Evolutionary conservation across 2,329 filamentous ascomycete genomes (phyloP).

Genomic region (Exophiala bonariae): DNA sequence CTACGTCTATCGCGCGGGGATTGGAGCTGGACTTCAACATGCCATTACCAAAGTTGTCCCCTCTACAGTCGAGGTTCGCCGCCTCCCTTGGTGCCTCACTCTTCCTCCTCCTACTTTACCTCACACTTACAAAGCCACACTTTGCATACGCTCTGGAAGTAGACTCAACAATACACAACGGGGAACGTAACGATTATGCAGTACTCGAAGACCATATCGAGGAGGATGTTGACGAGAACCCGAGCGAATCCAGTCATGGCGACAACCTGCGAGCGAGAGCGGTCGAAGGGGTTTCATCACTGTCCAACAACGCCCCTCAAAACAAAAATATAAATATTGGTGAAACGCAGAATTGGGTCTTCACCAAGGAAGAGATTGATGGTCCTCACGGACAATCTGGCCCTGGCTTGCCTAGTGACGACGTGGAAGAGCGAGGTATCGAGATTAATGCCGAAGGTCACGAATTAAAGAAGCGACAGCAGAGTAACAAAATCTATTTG

Average conservation of each 20-base stretch:
- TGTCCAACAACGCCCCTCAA: conserved; percentile 66
- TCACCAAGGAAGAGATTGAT: conserved; percentile 58
- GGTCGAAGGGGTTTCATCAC: conserved; percentile 47
- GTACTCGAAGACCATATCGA: conserved; percentile 38
- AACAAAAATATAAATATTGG: conserved; percentile 64
- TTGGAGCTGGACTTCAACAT: conserved; percentile 30
- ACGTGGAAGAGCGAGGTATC: conserved; percentile 21
- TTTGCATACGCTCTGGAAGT: conserved; percentile 65
- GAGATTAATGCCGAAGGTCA: conserved; percentile 11
- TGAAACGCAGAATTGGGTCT: conserved; percentile 63
- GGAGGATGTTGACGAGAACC: conserved; percentile 31
- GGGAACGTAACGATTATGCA: conserved; percentile 49
- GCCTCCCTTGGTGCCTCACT: conserved; percentile 64
- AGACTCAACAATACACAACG: conserved; percentile 41
- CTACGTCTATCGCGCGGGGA: background rate
- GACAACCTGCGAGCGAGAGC: conserved; percentile 57
- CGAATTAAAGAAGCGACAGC: conserved; percentile 24
- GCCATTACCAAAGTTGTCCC: conserved; percentile 56
- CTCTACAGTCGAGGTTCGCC: conserved; percentile 70
- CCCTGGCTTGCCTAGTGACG: conserved; percentile 36
- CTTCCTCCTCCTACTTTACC: conserved; percentile 61
- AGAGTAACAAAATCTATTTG: conserved; percentile 60
- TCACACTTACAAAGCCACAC: conserved; percentile 59
- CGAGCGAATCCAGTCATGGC: conserved; percentile 32
- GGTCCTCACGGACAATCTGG: conserved; percentile 40